These are phyloP conservation scores for Exsudoporus frostii DNA, from an alignment of 768 basidiomycete genomes.

Conservation along the genomic window DNA sequence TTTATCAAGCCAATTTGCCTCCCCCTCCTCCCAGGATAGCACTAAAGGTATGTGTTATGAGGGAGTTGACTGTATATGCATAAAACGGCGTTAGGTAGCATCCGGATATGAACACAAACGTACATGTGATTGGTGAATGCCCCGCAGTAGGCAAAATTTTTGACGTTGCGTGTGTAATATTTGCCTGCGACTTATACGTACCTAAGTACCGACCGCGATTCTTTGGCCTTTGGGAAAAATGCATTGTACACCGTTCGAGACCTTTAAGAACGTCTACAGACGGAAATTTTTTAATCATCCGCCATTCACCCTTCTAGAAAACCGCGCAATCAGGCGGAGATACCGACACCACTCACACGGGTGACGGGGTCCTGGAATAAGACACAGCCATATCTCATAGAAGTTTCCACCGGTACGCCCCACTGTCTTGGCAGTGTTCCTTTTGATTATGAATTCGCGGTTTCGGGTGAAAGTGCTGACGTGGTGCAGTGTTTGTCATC, in stretches of 20 bases:
- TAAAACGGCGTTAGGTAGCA: not conserved
- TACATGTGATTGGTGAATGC: not conserved
- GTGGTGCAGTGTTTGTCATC: not conserved
- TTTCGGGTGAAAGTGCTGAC: not conserved
- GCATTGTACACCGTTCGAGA: not conserved
- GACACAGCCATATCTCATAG: constrained; percentile 5
- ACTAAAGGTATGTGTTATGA: no score
- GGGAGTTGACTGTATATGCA: no score
- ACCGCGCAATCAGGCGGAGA: not conserved
- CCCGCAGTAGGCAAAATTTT: not conserved
- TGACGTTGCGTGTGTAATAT: not conserved
- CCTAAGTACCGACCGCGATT: not conserved
- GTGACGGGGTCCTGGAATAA: not conserved
- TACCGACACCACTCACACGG: not conserved
- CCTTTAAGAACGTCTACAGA: no score
- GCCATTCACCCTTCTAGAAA: not conserved
- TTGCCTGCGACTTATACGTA: no score
- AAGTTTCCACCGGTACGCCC: not conserved
- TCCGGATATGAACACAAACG: constrained; percentile 6
- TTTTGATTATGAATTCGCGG: constrained; percentile 1
- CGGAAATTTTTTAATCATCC: not conserved
- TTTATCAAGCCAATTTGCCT: no score
- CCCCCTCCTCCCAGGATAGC: no score
- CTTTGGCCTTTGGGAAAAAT: not conserved
- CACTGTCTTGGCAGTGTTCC: constrained; percentile 8